Evolutionary conservation across 2,329 filamentous ascomycete genomes (phyloP), one percentile per base, ranked within the genome.

Genomic region (Colletotrichum tropicicola): DNA sequence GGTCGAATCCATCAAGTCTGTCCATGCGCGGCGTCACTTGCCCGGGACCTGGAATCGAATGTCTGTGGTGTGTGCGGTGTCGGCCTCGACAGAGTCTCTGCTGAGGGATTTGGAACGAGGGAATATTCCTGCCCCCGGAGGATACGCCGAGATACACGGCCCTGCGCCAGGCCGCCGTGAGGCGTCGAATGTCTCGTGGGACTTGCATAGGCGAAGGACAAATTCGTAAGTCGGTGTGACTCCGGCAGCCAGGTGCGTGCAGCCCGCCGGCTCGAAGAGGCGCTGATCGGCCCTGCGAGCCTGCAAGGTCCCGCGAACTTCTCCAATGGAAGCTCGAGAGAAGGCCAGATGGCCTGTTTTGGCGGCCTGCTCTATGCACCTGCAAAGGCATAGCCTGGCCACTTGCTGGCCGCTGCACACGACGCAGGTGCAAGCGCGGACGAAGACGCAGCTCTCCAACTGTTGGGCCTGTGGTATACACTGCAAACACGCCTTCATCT

Each of bases 171-270:
- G 25, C 45, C 45, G 25, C 37, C 21, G 37, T 28, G 19, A 59
- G 30, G 61, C 43, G 43, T 60, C 49, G 6, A 39, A 23, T 44
- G 30, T 51, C 49, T 61, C 43, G 43, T 55, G 21, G 57, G 51
- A 51, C 57, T 43, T 51, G 49, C 61, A 51, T 65, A 61, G 57
- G 49, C 57, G 59, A 65, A 32, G 30, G 43, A 65, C 57, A 30
- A 37, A 61, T 61, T 61, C 57, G 57, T 61, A 45, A 61, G 61
- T 44, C 61, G 61, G 57, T 65, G 57, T 65, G 61, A 65, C 49
- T 49, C 41, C 44, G 51, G 45, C 57, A 43, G 44, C 57, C 61
- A 55, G 61, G 43, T 61, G 61, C 61, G 61, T 65, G 61, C 23
- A 30, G 19, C 27, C 43, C 35, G 32, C 32, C 15, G 27, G 35